These are phyloP conservation scores for Aspergillus taichungensis DNA, from an alignment of 495 filamentous ascomycete genomes.

Conservation along the genomic window DNA sequence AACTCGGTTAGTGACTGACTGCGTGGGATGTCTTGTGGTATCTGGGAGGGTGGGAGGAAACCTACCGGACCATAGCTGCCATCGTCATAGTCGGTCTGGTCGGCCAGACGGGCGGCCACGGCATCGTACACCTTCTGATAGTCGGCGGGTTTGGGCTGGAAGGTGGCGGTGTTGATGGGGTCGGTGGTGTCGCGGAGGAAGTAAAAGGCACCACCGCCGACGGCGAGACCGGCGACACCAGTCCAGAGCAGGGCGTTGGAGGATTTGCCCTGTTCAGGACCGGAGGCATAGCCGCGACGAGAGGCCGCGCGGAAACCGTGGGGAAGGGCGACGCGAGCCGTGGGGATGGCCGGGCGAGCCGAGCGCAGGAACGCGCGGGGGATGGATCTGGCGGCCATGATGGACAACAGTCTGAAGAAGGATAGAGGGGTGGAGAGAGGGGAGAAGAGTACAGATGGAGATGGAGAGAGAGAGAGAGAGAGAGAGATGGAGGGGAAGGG, in stretches of 20 bases:
- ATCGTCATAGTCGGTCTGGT: slow-evolving; percentile 93
- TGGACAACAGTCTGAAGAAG: too few relatives aligned
- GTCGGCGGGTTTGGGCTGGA: slow-evolving; percentile 72
- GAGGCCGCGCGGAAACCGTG: slow-evolving; percentile 55
- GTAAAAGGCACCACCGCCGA: slow-evolving; percentile 62
- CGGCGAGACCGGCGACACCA: slow-evolving; percentile 46
- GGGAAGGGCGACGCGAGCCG: slow-evolving; percentile 51
- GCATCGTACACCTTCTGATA: slow-evolving; percentile 95
- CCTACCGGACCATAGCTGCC: slow-evolving; percentile 85
- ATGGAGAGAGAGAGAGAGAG: slow-evolving; percentile 11
- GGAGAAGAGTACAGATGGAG: slow-evolving; percentile 7
- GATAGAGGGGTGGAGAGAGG: slow-evolving; percentile 34
- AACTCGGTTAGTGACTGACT: background rate
- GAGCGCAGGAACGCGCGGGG: slow-evolving; percentile 45
- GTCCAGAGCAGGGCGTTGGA: slow-evolving; percentile 41
- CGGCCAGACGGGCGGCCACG: slow-evolving; percentile 68
- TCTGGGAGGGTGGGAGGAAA: slow-evolving; percentile 2
- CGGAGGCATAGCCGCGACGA: slow-evolving; percentile 71
- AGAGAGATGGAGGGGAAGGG: slow-evolving; percentile 11
- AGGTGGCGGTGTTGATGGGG: slow-evolving; percentile 32
- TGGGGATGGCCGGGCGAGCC: slow-evolving; percentile 38
- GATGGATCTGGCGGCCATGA: slow-evolving; percentile 35
- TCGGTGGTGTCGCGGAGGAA: slow-evolving; percentile 49
- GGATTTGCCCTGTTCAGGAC: slow-evolving; percentile 46
- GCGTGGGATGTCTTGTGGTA: too few relatives aligned